phyloP scores from a whole-genome alignment of 2,329 filamentous ascomycete species.

The Claviceps citrina region DNA sequence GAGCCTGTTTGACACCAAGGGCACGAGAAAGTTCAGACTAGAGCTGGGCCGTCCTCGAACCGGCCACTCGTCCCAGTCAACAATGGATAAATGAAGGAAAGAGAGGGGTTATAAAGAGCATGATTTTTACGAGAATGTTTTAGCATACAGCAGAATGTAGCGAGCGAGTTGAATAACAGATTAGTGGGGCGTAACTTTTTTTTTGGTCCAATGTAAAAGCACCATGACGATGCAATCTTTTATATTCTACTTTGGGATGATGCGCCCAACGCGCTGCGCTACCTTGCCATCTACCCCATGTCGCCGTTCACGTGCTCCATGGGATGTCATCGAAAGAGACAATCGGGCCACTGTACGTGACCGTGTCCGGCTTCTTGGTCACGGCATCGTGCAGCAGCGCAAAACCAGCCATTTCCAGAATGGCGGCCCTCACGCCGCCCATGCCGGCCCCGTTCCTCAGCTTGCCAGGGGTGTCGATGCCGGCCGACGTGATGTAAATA shows the following conservation, averaged over 20 bases:
- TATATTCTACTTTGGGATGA: too few species aligned
- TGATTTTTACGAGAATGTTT: too few species aligned
- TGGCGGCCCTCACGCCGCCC: slow-evolving; percentile 23
- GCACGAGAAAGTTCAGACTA: slow-evolving; percentile 34
- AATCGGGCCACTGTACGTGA: slow-evolving; percentile 20
- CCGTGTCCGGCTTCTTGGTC: slow-evolving; percentile 21
- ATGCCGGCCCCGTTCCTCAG: slow-evolving; percentile 23
- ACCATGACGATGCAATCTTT: too few species aligned
- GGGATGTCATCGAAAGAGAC: slow-evolving; percentile 25
- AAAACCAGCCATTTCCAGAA: slow-evolving; percentile 27
- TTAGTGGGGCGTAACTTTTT: too few species aligned
- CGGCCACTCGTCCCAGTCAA: slow-evolving; percentile 14
- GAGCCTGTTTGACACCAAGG: slow-evolving; percentile 54
- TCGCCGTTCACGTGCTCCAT: slow-evolving; percentile 16
- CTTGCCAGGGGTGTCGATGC: slow-evolving; percentile 17
- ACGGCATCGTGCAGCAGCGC: slow-evolving; percentile 15
- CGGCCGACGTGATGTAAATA: slow-evolving; percentile 23
- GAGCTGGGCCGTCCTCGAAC: slow-evolving; percentile 28
- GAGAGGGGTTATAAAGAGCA: too few species aligned
- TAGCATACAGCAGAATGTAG: too few species aligned
- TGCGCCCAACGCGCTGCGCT: too few species aligned
- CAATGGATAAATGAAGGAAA: slow-evolving; percentile 3
- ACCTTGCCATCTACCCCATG: too few species aligned
- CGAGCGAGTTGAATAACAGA: too few species aligned
- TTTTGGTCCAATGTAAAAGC: too few species aligned